phyloP scores from a whole-genome alignment of 2,329 filamentous ascomycete species.

The Trichophyton benhamiae region DNA sequence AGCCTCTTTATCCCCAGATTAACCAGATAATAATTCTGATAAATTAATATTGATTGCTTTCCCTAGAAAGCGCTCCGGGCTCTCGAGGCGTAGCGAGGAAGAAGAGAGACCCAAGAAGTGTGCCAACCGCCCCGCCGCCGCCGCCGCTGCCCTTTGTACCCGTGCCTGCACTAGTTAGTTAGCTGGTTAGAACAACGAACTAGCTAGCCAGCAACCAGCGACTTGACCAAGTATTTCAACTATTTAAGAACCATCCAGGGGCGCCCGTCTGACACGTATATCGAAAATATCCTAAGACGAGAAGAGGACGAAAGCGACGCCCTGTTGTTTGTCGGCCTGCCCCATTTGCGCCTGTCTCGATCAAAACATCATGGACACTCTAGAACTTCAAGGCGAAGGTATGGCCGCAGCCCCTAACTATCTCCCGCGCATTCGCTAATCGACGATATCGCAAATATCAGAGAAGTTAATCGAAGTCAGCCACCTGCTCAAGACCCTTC shows the following conservation, averaged over 20 bases:
- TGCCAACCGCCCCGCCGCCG: not conserved
- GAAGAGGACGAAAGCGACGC: not conserved
- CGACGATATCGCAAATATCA: conserved; percentile 22
- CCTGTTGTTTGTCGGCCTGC: not conserved
- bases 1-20: too few species aligned
- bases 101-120: not conserved
- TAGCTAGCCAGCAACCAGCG: not conserved
- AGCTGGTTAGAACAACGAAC: not conserved
- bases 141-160: not conserved
- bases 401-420: not conserved
- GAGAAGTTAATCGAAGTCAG: conserved; percentile 58
- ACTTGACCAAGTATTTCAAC: not conserved
- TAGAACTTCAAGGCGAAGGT: conserved; percentile 13
- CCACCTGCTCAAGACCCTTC: conserved; percentile 49
- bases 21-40: too few species aligned
- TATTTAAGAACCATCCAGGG: not conserved
- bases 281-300: not conserved
- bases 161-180: not conserved
- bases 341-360: not conserved
- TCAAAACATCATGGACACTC: conserved; percentile 10
- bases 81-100: not conserved
- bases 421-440: not conserved
- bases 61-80: not conserved
- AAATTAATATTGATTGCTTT: not conserved
- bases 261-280: not conserved